These are phyloP conservation scores for Aspergillus quadricinctus DNA, from an alignment of 2,329 filamentous ascomycete genomes.

Conservation along the genomic window DNA sequence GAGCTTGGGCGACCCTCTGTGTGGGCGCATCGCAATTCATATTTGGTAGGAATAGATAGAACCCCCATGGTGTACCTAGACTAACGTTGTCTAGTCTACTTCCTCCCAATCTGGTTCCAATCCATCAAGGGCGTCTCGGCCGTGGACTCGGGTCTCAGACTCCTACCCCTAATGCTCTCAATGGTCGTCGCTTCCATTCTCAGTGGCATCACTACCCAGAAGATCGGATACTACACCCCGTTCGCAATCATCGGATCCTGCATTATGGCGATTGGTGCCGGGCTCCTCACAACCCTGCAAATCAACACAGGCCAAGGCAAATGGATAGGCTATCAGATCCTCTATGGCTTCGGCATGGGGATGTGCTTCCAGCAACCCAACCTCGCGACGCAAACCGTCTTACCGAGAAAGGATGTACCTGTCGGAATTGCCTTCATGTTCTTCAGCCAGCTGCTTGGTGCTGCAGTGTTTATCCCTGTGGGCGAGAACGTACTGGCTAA, in stretches of 20 bases:
- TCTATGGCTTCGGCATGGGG: conserved; percentile 25
- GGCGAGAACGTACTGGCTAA: conserved; percentile 22
- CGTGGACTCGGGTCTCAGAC: background rate
- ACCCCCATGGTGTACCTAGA: background rate
- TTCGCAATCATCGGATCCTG: conserved; percentile 30
- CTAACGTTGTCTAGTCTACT: background rate
- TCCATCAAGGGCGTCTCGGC: background rate
- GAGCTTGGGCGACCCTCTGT: conserved; percentile 2
- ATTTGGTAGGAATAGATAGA: background rate
- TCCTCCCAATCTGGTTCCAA: background rate
- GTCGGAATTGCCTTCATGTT: conserved; percentile 19
- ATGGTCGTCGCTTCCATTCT: background rate
- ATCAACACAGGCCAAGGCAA: conserved; percentile 21
- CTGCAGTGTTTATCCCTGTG: conserved; percentile 18
- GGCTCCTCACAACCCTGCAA: conserved; percentile 37
- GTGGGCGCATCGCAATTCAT: background rate
- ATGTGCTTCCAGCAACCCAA: conserved; percentile 20
- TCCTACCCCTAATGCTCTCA: background rate
- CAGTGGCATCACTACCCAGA: conserved; percentile 5
- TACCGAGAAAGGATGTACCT: conserved; percentile 21
- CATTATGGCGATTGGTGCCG: conserved; percentile 35
- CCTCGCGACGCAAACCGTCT: conserved; percentile 18
- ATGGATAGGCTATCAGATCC: conserved; percentile 28
- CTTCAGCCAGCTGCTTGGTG: conserved; percentile 18
- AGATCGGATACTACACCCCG: conserved; percentile 34